phyloP scores from a whole-genome alignment of 345 rosid species.

The Moricandia arvensis region DNA sequence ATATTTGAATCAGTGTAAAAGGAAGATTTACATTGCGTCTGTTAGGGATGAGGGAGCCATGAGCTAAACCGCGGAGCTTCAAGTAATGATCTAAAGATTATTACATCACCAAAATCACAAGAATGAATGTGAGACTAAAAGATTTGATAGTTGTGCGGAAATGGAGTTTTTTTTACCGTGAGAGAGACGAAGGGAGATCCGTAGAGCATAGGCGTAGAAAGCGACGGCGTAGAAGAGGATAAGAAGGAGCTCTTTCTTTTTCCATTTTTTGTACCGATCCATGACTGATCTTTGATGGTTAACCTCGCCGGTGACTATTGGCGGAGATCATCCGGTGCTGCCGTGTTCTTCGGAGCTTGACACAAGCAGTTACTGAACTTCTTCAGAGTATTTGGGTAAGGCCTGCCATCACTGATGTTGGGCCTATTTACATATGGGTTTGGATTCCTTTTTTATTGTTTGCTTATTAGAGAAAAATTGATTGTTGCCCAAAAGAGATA shows the following conservation, averaged over 20 bases:
- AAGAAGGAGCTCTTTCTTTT: conserved; percentile 49
- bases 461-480: too few relatives aligned
- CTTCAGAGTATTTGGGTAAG: too few relatives aligned
- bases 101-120: neutral
- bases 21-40: conserved; percentile 50
- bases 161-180: conserved; percentile 46
- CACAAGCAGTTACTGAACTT: too few relatives aligned
- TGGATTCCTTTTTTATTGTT: too few relatives aligned
- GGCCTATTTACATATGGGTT: too few relatives aligned
- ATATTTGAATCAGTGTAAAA: neutral
- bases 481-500: too few relatives aligned
- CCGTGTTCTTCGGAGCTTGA: too few relatives aligned
- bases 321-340: neutral
- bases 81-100: conserved; percentile 51
- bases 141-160: neutral
- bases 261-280: conserved; percentile 29
- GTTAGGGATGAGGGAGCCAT: conserved; percentile 62
- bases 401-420: too few relatives aligned
- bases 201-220: conserved; percentile 56
- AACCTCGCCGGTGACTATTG: neutral
- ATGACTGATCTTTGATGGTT: too few relatives aligned
- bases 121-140: neutral
- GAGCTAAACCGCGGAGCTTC: conserved; percentile 61
- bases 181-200: conserved; percentile 71
- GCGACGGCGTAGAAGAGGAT: conserved; percentile 55